A percentile compares a stretch with the other conserved stretches of the same genome.
These are phyloP conservation scores for Pseudocercospora musae DNA, from an alignment of 2,329 filamentous ascomycete genomes.

Conservation along the genomic window DNA sequence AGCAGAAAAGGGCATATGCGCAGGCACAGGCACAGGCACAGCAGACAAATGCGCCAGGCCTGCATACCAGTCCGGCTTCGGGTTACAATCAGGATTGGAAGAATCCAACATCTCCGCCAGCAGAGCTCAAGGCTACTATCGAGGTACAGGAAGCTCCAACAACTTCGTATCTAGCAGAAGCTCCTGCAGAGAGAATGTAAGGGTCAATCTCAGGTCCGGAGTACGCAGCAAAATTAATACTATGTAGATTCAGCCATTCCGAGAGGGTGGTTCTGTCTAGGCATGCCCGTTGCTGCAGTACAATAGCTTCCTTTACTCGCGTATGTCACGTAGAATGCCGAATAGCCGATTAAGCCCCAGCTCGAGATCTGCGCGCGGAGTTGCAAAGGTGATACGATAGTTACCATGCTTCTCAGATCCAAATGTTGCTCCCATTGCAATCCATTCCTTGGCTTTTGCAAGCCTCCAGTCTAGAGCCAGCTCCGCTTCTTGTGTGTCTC, in stretches of 20 bases:
- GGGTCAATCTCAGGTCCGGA: not conserved
- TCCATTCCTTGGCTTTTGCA: not conserved
- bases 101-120: not conserved
- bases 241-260: not conserved
- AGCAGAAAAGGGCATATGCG: not conserved
- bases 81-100: not conserved
- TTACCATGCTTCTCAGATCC: constrained; percentile 1
- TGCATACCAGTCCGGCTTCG: not conserved
- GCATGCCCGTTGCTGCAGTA: not conserved
- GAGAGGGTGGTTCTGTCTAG: not conserved
- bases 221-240: not conserved
- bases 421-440: constrained; percentile 8
- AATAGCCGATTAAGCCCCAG: constrained; percentile 4
- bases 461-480: constrained; percentile 1
- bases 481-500: not conserved
- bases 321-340: not conserved
- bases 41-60: not conserved
- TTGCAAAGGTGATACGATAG: constrained; percentile 11
- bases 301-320: not conserved
- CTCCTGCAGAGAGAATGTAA: not conserved
- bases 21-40: not conserved
- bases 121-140: not conserved
- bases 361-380: not conserved
- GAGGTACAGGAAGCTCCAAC: not conserved
- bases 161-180: not conserved